phyloP scores from a whole-genome alignment of 192 early-diverging fungal genomes.

The Linnemannia exigua region DNA sequence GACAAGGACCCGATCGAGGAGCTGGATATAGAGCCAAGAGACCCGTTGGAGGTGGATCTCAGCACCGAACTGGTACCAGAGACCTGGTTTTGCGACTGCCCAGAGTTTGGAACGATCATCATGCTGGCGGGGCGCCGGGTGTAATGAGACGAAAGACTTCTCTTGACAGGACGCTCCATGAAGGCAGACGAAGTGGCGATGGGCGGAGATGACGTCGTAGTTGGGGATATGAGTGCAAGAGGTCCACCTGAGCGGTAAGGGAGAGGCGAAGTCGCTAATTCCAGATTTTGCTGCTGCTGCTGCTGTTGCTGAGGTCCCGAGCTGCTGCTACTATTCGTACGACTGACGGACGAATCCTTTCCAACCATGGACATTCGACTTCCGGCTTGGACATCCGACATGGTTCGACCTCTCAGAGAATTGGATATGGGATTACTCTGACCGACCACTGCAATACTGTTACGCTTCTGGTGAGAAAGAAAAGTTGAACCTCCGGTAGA shows the following conservation, averaged over 20 bases:
- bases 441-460: background rate
- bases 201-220: background rate
- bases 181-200: slow-evolving; percentile 7
- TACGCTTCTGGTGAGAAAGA: slow-evolving; percentile 28
- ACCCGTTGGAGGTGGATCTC: slow-evolving; percentile 1
- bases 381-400: slow-evolving; percentile 35
- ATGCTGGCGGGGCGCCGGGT: slow-evolving; percentile 39
- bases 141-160: slow-evolving; percentile 22
- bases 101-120: slow-evolving; percentile 14
- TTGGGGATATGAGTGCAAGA: background rate
- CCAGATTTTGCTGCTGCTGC: slow-evolving; percentile 9
- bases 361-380: slow-evolving; percentile 14
- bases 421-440: slow-evolving; percentile 12
- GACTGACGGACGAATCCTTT: background rate
- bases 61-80: background rate
- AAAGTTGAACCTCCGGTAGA: background rate
- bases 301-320: slow-evolving; percentile 9
- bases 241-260: background rate
- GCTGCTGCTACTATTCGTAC: background rate
- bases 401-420: slow-evolving; percentile 26
- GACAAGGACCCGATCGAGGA: slow-evolving; percentile 34
- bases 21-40: slow-evolving; percentile 18
- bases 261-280: background rate
- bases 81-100: background rate
- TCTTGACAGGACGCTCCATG: slow-evolving; percentile 34